Base-by-base conservation (phyloP, 306 rosid genomes). In the peach (Prunus persica) region DNA sequence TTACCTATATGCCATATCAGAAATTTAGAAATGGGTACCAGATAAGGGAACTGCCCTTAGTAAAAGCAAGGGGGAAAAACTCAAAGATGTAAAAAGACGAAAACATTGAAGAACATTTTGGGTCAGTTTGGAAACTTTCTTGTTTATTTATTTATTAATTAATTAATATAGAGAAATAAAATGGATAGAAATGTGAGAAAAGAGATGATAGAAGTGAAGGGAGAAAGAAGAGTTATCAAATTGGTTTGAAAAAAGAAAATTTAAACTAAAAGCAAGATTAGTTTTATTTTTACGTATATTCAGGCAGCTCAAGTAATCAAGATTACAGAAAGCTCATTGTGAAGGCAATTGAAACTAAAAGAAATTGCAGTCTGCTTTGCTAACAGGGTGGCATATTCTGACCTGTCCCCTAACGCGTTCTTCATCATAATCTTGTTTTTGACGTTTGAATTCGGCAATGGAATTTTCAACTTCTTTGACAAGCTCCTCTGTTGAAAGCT, bases 391-490 rank as follows among this genome's bases (percentile, higher is more conserved):
- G 55, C 46, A 67, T 11, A 13, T 27, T 49, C 90, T 74, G 73
- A 94, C 96, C 97, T 92, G 97, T 6, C 82, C 92, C 81, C 77
- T 89, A 68, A 95, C 91, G 57, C 98, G 88, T 60, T 86, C 96
- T 83, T 92, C 97, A 2, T 95, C 97, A 20, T 92, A 92, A 78
- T 95, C 96, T 86, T 95, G 96, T 0, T 88, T 85, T 41, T 87
- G 88, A 77, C 88, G 91, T 79, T 95, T 90, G 82, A 95, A 95
- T 83, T 95, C 98, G 28, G 83, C 71, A 22, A 92, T 71, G 49
- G 97, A 95, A 80, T 92, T 92, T 86, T 89, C 97, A 62, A 95
- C 98, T 89, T 95, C 98, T 82, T 92, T 90, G 75, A 89, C 82
- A 27, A 95, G 86, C 47, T 90, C 97, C 27, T 92, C 98, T 0